phyloP scores from a whole-genome alignment of 345 rosid species.

The Corchorus capsularis region DNA sequence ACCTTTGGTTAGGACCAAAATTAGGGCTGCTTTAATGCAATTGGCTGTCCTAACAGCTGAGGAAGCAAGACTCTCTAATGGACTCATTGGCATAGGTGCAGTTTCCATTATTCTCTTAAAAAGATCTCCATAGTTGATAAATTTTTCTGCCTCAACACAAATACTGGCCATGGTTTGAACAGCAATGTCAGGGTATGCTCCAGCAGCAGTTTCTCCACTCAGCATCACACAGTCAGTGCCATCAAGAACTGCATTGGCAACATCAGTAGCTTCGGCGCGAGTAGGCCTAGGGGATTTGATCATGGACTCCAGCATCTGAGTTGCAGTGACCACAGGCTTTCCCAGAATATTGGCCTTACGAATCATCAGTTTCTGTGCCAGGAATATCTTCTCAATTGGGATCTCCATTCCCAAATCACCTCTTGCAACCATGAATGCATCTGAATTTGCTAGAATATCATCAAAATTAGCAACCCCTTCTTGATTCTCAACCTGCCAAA shows the following conservation, averaged over 20 bases:
- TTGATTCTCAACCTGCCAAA: constrained; percentile 66
- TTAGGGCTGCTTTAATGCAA: constrained; percentile 44
- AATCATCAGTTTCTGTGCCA: constrained; percentile 75
- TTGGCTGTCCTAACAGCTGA: constrained; percentile 56
- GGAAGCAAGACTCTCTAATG: constrained; percentile 60
- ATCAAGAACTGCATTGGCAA: constrained; percentile 77
- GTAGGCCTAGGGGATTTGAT: constrained; percentile 70
- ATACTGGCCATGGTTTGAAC: constrained; percentile 68
- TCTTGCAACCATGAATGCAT: constrained; percentile 84
- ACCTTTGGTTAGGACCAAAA: constrained; percentile 58
- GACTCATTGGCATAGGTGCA: constrained; percentile 55
- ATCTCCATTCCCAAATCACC: constrained; percentile 86
- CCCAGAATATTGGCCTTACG: constrained; percentile 59
- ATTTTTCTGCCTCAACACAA: constrained; percentile 64
- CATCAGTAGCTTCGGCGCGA: constrained; percentile 79
- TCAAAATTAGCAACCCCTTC: constrained; percentile 69
- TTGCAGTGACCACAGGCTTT: constrained; percentile 62
- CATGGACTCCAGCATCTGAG: constrained; percentile 77
- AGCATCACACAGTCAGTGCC: constrained; percentile 82
- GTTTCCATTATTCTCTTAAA: constrained; percentile 46
- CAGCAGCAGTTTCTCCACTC: constrained; percentile 77
- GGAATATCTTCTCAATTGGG: constrained; percentile 70
- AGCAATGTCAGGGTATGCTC: constrained; percentile 62
- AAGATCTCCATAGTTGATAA: constrained; percentile 46
- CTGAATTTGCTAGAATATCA: constrained; percentile 56